Evolutionary conservation across 164 flowering plant genomes (phyloP), one percentile per base, ranked within the genome.

Genomic region (Sedum album): DNA sequence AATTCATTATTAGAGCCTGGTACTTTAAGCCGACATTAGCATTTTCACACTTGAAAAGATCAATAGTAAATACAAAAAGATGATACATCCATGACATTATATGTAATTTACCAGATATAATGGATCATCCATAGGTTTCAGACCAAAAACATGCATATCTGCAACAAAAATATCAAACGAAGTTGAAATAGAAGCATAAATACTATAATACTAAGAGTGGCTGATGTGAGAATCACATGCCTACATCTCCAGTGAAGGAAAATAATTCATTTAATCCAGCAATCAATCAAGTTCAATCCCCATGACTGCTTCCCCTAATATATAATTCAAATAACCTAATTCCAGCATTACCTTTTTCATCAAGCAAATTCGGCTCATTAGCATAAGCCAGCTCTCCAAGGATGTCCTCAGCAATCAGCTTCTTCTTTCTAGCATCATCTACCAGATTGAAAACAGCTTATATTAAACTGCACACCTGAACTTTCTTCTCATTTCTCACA

Each of bases 71-170:
- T 10, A 13, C 26, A 68, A 11, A 49, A 38, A 17, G 42, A 66
- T 44, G 53, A 1, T 26, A 46, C 9, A 42, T 18, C 70, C 35
- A 60, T 8, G 60, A 44, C 23, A 26, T 7, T 31, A 28, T 60
- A 36, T 31, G 49, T 73, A 75, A 68, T 81, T 85, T 87, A 91
- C 97, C 90, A 91, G 74, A 62, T 81, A 70, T 76, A 91, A 79
- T 69, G 90, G 91, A 82, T 91, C 97, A 35, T 66, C 60, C 86
- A 86, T 79, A 30, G 97, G 97, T 73, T 75, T 82, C 84, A 79
- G 77, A 80, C 82, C 97, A 80, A 85, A 90, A 17, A 90, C 84
- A 76, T 84, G 84, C 97, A 90, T 90, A 80, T 90, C 97, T 90
- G 88, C 82, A 77, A 72, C 63, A 71, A 20, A 33, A 65, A 53